A percentile compares a stretch with the other conserved stretches of the same genome.
These are phyloP conservation scores for Biancaea sappan DNA, from an alignment of 306 rosid species.

Conservation along the genomic window DNA sequence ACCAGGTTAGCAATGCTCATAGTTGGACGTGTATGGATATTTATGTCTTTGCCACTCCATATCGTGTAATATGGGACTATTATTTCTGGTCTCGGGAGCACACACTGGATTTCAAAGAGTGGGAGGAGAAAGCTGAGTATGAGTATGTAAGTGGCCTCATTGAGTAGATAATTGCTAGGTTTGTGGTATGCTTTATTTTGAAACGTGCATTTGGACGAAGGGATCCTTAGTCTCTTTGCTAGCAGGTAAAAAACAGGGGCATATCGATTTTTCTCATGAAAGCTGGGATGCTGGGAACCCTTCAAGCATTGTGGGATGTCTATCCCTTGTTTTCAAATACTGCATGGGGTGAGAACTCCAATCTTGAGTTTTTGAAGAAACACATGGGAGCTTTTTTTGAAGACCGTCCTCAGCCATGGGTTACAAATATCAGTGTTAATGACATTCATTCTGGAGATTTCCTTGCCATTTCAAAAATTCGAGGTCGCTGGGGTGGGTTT, in stretches of 20 bases:
- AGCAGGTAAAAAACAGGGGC: conserved; percentile 80
- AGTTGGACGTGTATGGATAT: conserved; percentile 97
- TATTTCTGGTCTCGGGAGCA: conserved; percentile 88
- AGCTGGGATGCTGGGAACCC: conserved; percentile 91
- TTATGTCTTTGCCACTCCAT: conserved; percentile 91
- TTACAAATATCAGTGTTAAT: conserved; percentile 64
- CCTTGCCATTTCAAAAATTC: conserved; percentile 91
- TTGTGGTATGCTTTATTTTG: neutral
- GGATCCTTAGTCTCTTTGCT: conserved; percentile 34
- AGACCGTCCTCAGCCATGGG: conserved; percentile 83
- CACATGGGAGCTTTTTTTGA: conserved; percentile 86
- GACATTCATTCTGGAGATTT: conserved; percentile 97
- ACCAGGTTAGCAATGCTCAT: conserved; percentile 80
- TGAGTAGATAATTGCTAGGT: conserved; percentile 16
- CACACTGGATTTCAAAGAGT: conserved; percentile 74
- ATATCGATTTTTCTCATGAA: conserved; percentile 92
- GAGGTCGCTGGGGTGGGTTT: conserved; percentile 99
- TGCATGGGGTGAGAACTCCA: conserved; percentile 90
- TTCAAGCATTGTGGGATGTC: conserved; percentile 82
- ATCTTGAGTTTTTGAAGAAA: conserved; percentile 73
- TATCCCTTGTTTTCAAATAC: conserved; percentile 83
- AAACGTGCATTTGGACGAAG: conserved; percentile 20
- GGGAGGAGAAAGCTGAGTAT: conserved; percentile 86
- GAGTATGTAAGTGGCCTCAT: conserved; percentile 77
- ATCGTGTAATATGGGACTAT: conserved; percentile 94